phyloP scores from a whole-genome alignment of 2,329 filamentous ascomycete species.

The Exophiala dermatitidis region DNA sequence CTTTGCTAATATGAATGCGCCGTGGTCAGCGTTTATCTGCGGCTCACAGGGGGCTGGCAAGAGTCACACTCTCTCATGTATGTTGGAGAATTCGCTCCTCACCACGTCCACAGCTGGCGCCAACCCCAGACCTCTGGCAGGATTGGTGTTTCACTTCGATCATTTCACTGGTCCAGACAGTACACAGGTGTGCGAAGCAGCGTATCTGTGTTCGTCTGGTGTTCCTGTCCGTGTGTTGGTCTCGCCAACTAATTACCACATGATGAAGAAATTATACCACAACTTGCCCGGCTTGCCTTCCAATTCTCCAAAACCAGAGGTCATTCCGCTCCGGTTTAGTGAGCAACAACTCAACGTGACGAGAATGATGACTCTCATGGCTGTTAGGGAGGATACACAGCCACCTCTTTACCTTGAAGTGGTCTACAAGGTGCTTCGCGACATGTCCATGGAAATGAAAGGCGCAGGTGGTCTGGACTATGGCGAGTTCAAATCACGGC shows the following conservation, averaged over 20 bases:
- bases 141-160: slow-evolving; percentile 60
- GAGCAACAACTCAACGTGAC: slow-evolving; percentile 46
- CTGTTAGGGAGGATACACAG: slow-evolving; percentile 37
- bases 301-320: slow-evolving; percentile 33
- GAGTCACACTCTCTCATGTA: slow-evolving; percentile 52
- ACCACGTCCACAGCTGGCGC: slow-evolving; percentile 49
- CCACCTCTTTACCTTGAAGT: slow-evolving; percentile 48
- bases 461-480: slow-evolving; percentile 40
- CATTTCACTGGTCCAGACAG: slow-evolving; percentile 41
- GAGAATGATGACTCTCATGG: slow-evolving; percentile 52
- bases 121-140: slow-evolving; percentile 47
- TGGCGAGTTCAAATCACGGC: slow-evolving; percentile 34
- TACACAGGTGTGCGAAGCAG: slow-evolving; percentile 47
- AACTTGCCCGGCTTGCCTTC: slow-evolving; percentile 32
- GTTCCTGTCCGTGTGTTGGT: slow-evolving; percentile 48
- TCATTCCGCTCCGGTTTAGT: slow-evolving; percentile 43
- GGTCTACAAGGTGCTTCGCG: slow-evolving; percentile 44
- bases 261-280: slow-evolving; percentile 39
- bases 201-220: slow-evolving; percentile 44
- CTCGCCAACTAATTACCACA: slow-evolving; percentile 42
- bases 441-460: slow-evolving; percentile 42
- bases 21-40: slow-evolving; percentile 56
- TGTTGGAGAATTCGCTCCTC: slow-evolving; percentile 44
- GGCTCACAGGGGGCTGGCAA: slow-evolving; percentile 58
- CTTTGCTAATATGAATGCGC: slow-evolving; percentile 46